A percentile compares a stretch with the other conserved stretches of the same genome.
phyloP scores from a whole-genome alignment of 176 grass and related monocot genomes.

The Oryza rufipogon region DNA sequence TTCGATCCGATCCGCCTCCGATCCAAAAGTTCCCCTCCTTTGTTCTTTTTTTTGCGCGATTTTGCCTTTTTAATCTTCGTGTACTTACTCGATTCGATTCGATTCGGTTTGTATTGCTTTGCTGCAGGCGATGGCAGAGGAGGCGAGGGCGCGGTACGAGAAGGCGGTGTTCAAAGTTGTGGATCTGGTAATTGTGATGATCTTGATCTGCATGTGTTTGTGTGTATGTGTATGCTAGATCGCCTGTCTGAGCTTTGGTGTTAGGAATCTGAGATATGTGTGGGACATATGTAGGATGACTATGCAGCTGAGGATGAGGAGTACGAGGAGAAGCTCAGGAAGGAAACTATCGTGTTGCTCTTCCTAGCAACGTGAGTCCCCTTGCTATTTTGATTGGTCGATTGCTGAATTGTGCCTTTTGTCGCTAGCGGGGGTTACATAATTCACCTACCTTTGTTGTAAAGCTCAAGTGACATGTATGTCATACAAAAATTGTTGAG shows the following conservation, averaged over 20 bases:
- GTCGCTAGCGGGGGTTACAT: not conserved
- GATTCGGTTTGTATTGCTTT: not conserved
- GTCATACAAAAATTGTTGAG: conserved; percentile 2
- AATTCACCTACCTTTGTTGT: conserved; percentile 13
- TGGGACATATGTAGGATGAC: conserved; percentile 61
- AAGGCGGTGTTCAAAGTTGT: conserved; percentile 83
- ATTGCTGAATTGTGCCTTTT: not conserved
- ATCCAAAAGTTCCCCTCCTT: conserved; percentile 14
- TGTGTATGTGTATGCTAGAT: not conserved
- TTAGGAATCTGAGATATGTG: conserved; percentile 19
- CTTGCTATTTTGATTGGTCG: not conserved
- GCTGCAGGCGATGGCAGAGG: conserved; percentile 68
- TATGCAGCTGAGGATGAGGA: conserved; percentile 84
- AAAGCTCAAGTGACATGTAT: not conserved
- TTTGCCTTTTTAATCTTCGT: not conserved
- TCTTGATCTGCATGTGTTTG: conserved; percentile 27
- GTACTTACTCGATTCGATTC: not conserved
- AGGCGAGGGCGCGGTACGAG: conserved; percentile 81
- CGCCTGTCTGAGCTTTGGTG: not conserved
- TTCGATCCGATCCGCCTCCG: conserved; percentile 42
- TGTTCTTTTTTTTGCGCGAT: not conserved
- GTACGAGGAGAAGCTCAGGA: conserved; percentile 83
- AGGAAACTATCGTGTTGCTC: conserved; percentile 70
- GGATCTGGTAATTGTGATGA: conserved; percentile 78
- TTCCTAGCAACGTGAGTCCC: conserved; percentile 85